Evolutionary conservation across 1,139 yeast species (phyloP).

Genomic region (Yamadazyma sp.): DNA sequence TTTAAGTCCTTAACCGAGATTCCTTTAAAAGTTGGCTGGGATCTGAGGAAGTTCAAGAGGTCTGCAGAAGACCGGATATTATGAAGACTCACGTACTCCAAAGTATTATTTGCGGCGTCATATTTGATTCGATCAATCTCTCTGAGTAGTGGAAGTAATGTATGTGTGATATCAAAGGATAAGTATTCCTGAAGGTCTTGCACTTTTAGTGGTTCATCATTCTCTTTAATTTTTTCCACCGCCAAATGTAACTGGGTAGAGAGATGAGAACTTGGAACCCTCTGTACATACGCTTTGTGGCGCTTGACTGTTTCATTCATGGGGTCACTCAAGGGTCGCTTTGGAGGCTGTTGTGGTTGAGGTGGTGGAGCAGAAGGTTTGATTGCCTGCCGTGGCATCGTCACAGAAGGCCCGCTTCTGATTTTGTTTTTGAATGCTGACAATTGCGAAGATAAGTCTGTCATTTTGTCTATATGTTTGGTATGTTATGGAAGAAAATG

Average conservation of each 20-base stretch:
- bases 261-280: slow-evolving; percentile 56
- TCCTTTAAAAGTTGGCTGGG: slow-evolving; percentile 88
- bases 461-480: slow-evolving; percentile 3
- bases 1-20: slow-evolving; percentile 82
- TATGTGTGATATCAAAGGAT: slow-evolving; percentile 43
- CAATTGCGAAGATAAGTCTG: slow-evolving; percentile 31
- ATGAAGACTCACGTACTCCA: slow-evolving; percentile 85
- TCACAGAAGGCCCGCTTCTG: slow-evolving; percentile 47
- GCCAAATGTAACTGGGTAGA: slow-evolving; percentile 84
- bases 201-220: slow-evolving; percentile 68
- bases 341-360: slow-evolving; percentile 6
- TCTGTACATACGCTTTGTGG: slow-evolving; percentile 28
- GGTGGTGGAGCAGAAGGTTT: slow-evolving; percentile 4
- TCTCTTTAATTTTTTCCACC: slow-evolving; percentile 75
- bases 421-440: slow-evolving; percentile 51
- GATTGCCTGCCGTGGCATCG: slow-evolving; percentile 10
- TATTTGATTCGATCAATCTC: slow-evolving; percentile 75
- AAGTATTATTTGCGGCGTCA: slow-evolving; percentile 57
- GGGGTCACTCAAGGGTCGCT: slow-evolving; percentile 24
- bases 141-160: slow-evolving; percentile 66
- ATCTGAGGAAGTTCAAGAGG: slow-evolving; percentile 67
- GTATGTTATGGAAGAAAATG: background rate
- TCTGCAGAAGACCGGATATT: slow-evolving; percentile 83
- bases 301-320: slow-evolving; percentile 38
- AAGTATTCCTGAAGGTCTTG: slow-evolving; percentile 61